A percentile compares a stretch with the other conserved stretches of the same genome.
These are phyloP conservation scores for Pleurotus cornucopiae DNA, from an alignment of 768 basidiomycete species.

Conservation along the genomic window DNA sequence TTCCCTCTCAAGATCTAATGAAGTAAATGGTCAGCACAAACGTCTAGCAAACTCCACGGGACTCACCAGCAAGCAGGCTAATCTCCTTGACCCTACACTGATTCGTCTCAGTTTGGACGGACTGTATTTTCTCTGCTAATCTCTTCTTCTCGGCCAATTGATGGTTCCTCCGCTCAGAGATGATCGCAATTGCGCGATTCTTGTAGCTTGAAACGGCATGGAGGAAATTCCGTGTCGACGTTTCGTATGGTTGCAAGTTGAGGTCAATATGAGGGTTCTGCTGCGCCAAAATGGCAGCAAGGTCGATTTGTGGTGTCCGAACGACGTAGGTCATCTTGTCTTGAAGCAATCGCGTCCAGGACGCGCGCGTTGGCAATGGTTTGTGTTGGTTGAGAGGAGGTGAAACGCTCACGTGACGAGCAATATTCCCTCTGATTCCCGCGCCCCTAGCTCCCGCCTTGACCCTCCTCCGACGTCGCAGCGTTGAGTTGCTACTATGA, in stretches of 20 bases:
- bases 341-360: not conserved
- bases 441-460: not conserved
- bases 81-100: constrained; percentile 78
- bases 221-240: constrained; percentile 67
- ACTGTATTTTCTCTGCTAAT: constrained; percentile 53
- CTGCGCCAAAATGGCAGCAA: constrained; percentile 50
- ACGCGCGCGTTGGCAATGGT: not conserved
- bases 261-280: constrained; percentile 63
- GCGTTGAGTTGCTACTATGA: not conserved
- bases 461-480: not conserved
- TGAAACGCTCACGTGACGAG: no score
- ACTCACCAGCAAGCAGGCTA: constrained; percentile 70
- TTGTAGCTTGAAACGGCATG: constrained; percentile 72
- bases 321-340: constrained; percentile 18
- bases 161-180: constrained; percentile 60
- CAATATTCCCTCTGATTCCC: no score
- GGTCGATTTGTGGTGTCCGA: constrained; percentile 57
- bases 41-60: no score
- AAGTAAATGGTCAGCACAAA: not conserved
- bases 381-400: no score
- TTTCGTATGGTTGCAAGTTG: constrained; percentile 53
- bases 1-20: constrained; percentile 59
- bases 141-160: constrained; percentile 63
- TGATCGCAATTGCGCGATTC: constrained; percentile 61
- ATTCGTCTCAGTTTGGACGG: constrained; percentile 65